Percentiles rank a stretch among this genome's conserved stretches.
phyloP scores from a whole-genome alignment of 2,329 filamentous ascomycete species.

The Alternaria sp. region DNA sequence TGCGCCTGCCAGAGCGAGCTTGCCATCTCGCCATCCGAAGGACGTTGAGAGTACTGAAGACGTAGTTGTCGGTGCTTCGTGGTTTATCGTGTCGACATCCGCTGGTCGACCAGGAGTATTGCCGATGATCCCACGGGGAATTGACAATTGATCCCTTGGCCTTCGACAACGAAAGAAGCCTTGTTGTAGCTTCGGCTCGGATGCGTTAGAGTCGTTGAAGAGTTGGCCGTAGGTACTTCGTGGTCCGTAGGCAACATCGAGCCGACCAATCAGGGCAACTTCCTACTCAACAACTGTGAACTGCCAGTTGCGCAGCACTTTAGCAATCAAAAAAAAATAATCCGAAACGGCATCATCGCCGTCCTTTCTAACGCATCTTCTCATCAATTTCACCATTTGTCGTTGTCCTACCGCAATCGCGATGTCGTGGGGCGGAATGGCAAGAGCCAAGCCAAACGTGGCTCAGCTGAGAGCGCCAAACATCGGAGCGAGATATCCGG shows the following conservation, averaged over 20 bases:
- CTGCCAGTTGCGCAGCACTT: not conserved
- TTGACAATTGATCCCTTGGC: not conserved
- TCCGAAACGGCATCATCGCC: no score
- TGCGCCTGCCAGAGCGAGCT: not conserved
- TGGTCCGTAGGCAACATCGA: not conserved
- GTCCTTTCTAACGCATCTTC: no score
- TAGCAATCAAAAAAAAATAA: no score
- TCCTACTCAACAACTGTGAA: not conserved
- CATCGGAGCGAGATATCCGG: not conserved
- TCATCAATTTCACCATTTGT: no score
- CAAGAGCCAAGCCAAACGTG: slow-evolving; percentile 36
- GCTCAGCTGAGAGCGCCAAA: slow-evolving; percentile 27
- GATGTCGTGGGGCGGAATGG: slow-evolving; percentile 38
- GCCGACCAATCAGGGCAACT: not conserved
- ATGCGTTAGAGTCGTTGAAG: not conserved
- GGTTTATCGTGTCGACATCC: not conserved
- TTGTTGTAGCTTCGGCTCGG: not conserved
- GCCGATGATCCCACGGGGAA: not conserved
- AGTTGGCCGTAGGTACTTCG: not conserved
- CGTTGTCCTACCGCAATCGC: not conserved
- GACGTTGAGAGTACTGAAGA: not conserved
- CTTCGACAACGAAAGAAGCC: not conserved
- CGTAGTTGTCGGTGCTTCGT: not conserved
- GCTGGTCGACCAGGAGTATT: not conserved
- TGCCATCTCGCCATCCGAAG: not conserved